These are phyloP conservation scores for Nicotiana sylvestris DNA, from an alignment of 257 asterid species.

Conservation along the genomic window DNA sequence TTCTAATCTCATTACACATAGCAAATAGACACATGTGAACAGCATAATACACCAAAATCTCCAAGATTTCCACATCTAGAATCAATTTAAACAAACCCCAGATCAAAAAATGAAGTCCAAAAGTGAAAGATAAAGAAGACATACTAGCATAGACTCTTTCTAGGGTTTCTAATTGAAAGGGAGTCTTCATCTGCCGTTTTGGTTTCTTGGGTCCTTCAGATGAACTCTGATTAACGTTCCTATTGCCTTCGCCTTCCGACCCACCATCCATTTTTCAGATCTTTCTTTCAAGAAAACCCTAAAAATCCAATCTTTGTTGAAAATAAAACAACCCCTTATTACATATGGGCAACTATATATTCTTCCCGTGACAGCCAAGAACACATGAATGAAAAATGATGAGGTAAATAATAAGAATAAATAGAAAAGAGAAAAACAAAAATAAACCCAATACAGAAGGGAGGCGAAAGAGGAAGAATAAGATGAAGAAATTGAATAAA, in stretches of 20 bases:
- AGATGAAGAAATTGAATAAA: conserved; percentile 9
- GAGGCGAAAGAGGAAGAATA: conserved; percentile 7
- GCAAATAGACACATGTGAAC: not conserved
- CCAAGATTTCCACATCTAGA: not conserved
- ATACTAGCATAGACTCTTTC: conserved; percentile 83
- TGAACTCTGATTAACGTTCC: conserved; percentile 44
- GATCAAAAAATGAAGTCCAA: not conserved
- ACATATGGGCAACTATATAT: not conserved
- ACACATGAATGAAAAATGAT: conserved; percentile 8
- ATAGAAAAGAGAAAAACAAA: not conserved
- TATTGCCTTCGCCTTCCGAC: conserved; percentile 70
- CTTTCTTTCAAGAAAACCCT: conserved; percentile 27
- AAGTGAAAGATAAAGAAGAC: conserved; percentile 8
- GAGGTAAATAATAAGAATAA: conserved; percentile 12
- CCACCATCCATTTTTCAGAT: conserved; percentile 67
- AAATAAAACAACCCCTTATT: not conserved
- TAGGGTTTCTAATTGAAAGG: conserved; percentile 84
- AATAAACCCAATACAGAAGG: conserved; percentile 8
- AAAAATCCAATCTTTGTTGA: conserved; percentile 40
- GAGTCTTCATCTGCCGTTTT: conserved; percentile 99
- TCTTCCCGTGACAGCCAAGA: conserved; percentile 10
- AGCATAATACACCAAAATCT: not conserved
- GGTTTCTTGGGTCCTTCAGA: conserved; percentile 73
- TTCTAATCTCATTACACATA: not conserved
- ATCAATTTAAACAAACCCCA: not conserved